Conservation (phyloP, 2,329 filamentous ascomycete species). For the Aschersonia sp. region DNA sequence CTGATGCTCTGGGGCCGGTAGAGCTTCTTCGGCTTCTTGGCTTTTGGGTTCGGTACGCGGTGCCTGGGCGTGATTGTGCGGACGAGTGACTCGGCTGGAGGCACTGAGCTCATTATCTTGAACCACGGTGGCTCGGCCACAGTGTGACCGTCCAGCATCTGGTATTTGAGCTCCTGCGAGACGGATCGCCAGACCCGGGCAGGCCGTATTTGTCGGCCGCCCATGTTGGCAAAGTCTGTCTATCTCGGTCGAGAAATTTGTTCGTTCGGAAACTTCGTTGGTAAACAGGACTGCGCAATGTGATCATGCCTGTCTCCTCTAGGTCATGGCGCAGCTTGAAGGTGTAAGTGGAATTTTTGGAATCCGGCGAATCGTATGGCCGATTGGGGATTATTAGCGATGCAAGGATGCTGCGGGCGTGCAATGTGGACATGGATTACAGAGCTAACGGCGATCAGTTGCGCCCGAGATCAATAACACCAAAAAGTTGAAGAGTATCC, state of each 20-base stretch:
- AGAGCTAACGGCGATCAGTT: too few species aligned
- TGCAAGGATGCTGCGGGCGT: neutral
- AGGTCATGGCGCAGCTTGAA: too few species aligned
- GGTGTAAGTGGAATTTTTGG: constrained; percentile 6
- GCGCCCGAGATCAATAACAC: too few species aligned
- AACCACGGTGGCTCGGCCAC: constrained; percentile 32
- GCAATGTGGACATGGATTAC: too few species aligned
- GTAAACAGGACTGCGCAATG: neutral
- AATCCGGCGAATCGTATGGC: constrained; percentile 10
- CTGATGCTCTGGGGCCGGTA: constrained; percentile 66
- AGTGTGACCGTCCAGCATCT: constrained; percentile 18
- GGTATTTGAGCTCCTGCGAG: constrained; percentile 26
- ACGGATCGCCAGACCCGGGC: constrained; percentile 32
- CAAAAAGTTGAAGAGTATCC: too few species aligned
- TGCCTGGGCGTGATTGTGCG: constrained; percentile 37
- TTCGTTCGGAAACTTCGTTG: neutral
- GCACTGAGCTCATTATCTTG: constrained; percentile 33
- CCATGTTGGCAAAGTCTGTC: constrained; percentile 15
- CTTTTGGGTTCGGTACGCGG: constrained; percentile 23
- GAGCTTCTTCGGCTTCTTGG: constrained; percentile 49
- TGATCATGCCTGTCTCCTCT: too few species aligned
- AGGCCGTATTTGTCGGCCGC: constrained; percentile 29
- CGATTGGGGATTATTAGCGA: neutral
- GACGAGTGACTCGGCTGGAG: constrained; percentile 43
- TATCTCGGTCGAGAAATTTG: neutral